A percentile compares a stretch with the other conserved stretches of the same genome.
These are phyloP conservation scores for Goniomonas avonlea DNA, from an alignment of 78 protist genomes.

Conservation along the genomic window DNA sequence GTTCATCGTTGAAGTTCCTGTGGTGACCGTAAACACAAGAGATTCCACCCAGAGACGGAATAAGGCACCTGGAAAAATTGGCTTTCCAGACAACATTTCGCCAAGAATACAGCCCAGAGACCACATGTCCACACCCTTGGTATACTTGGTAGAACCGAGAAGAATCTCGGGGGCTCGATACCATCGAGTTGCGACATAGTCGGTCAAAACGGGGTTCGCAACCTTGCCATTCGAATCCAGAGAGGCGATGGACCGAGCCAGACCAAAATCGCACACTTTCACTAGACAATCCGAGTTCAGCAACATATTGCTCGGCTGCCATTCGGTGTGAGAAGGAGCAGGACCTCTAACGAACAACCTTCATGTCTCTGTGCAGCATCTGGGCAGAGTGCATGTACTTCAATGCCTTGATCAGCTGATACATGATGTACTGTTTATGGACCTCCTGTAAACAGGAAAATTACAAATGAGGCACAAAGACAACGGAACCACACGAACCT, in stretches of 20 bases:
- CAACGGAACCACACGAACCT: too few species aligned
- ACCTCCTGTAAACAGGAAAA: too few species aligned
- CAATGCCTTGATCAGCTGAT: constrained; percentile 88
- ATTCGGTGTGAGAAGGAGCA: background rate
- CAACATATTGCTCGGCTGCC: constrained; percentile 87
- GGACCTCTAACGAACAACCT: background rate
- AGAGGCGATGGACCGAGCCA: constrained; percentile 58
- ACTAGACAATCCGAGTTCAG: constrained; percentile 84
- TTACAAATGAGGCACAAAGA: too few species aligned
- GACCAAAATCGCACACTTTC: constrained; percentile 92
- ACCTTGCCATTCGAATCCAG: constrained; percentile 3
- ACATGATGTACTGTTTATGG: constrained; percentile 90
- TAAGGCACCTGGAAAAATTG: constrained; percentile 89
- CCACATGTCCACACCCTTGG: constrained; percentile 80
- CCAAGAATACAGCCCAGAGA: constrained; percentile 91
- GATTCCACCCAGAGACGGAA: background rate
- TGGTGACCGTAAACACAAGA: background rate
- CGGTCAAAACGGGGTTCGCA: constrained; percentile 80
- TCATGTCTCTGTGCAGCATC: constrained; percentile 75
- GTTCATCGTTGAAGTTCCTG: constrained; percentile 83
- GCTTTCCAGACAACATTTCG: constrained; percentile 85
- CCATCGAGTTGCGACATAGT: constrained; percentile 94
- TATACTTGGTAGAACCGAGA: constrained; percentile 84
- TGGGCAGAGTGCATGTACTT: constrained; percentile 83
- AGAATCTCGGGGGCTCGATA: constrained; percentile 96